Conservation (phyloP, 257 asterid species). For the Solanum ossicruentum region DNA sequence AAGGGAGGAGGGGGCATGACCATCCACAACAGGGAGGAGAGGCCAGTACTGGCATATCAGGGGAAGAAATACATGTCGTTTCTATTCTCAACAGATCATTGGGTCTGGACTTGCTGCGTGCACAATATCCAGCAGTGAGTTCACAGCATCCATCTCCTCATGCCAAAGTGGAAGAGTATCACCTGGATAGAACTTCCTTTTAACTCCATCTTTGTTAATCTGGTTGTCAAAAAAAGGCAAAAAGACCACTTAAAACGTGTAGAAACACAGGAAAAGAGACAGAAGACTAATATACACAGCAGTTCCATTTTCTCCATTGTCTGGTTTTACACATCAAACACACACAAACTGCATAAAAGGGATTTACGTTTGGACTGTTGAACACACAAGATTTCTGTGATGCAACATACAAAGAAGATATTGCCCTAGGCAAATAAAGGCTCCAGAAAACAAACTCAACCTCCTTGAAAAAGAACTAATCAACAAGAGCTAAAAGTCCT, state of each 20-base stretch:
- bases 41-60: neutral
- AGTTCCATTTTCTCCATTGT: neutral
- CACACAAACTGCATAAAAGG: neutral
- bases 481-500: no score
- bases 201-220: constrained; percentile 60
- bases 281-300: neutral
- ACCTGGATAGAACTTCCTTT: constrained; percentile 53
- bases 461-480: no score
- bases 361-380: neutral
- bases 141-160: constrained; percentile 57
- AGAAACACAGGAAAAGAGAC: neutral
- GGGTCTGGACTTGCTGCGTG: constrained; percentile 45
- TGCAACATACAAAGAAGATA: no score
- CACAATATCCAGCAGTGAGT: constrained; percentile 42
- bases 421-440: neutral
- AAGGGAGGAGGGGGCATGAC: neutral
- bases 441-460: neutral
- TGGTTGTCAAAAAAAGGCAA: constrained; percentile 5
- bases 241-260: neutral
- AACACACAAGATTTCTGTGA: neutral
- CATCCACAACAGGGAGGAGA: neutral
- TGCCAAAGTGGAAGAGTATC: constrained; percentile 70
- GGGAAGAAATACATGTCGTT: neutral
- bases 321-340: neutral
- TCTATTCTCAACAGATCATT: constrained; percentile 28